These are phyloP conservation scores for Leishmania major DNA, from an alignment of 208 protist species.

Conservation along the genomic window DNA sequence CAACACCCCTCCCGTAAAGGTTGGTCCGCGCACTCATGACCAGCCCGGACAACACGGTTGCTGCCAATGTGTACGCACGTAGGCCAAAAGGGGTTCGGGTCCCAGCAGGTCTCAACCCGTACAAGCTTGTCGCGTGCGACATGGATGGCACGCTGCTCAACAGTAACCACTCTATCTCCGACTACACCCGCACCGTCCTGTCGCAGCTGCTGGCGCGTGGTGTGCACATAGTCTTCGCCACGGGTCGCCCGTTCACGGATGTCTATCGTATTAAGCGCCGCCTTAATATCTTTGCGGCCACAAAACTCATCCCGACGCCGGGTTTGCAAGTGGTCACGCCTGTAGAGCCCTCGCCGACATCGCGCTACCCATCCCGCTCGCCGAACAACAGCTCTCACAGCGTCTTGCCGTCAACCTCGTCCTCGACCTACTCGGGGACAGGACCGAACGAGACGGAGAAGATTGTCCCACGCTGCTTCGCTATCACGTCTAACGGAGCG, in stretches of 20 bases:
- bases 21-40: neutral
- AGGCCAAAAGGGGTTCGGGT: conserved; percentile 27
- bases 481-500: conserved; percentile 67
- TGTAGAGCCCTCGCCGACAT: neutral
- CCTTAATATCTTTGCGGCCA: conserved; percentile 59
- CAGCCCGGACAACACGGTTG: neutral
- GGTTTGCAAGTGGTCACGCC: conserved; percentile 55
- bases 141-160: conserved; percentile 78
- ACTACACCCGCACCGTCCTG: conserved; percentile 50
- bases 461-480: conserved; percentile 63
- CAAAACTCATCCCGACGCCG: conserved; percentile 38
- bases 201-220: conserved; percentile 55
- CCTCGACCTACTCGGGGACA: neutral
- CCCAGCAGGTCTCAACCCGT: conserved; percentile 18
- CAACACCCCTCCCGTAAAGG: neutral
- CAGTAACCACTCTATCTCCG: conserved; percentile 35
- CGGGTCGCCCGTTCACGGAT: conserved; percentile 66
- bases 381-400: conserved; percentile 1
- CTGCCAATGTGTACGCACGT: conserved; percentile 7
- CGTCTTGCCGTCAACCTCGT: neutral
- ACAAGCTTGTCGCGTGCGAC: conserved; percentile 62
- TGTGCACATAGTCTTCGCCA: conserved; percentile 83
- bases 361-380: neutral
- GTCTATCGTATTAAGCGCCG: conserved; percentile 59
- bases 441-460: conserved; percentile 6